Conservation (phyloP, 2,329 filamentous ascomycete species). For the Aureobasidium vineae region DNA sequence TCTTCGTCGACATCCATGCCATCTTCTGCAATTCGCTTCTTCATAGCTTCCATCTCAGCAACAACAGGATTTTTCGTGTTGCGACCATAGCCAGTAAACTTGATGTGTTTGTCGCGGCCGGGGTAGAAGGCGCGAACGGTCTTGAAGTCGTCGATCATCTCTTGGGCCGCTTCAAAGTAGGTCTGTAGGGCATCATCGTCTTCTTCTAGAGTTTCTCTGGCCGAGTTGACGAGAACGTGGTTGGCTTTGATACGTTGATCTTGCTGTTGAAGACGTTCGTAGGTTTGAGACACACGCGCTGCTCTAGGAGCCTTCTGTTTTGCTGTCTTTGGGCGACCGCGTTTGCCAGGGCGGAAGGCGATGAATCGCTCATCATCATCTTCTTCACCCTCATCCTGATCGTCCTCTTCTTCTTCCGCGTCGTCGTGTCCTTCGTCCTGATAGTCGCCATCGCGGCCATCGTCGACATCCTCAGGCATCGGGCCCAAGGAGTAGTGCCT, state of each 20-base stretch:
- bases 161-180: conserved; percentile 59
- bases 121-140: conserved; percentile 61
- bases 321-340: conserved; percentile 2
- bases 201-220: conserved; percentile 50
- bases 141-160: conserved; percentile 60
- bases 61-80: conserved; percentile 28
- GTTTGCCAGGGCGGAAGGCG: background rate
- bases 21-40: conserved; percentile 45
- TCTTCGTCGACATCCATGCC: conserved; percentile 32
- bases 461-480: background rate
- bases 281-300: conserved; percentile 20
- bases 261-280: conserved; percentile 17
- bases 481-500: background rate
- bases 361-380: background rate
- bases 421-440: conserved; percentile 10
- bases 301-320: background rate
- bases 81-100: conserved; percentile 46
- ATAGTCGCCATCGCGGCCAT: conserved; percentile 4
- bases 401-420: background rate
- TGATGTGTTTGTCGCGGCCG: conserved; percentile 47
- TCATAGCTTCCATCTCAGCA: conserved; percentile 41
- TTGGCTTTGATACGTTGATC: conserved; percentile 37
- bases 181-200: conserved; percentile 52
- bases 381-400: background rate
- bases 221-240: conserved; percentile 45